Percentiles rank a stretch among this genome's conserved stretches.
Evolutionary conservation across 306 rosid genomes (phyloP).

Genomic region (Crataegus laevigata): DNA sequence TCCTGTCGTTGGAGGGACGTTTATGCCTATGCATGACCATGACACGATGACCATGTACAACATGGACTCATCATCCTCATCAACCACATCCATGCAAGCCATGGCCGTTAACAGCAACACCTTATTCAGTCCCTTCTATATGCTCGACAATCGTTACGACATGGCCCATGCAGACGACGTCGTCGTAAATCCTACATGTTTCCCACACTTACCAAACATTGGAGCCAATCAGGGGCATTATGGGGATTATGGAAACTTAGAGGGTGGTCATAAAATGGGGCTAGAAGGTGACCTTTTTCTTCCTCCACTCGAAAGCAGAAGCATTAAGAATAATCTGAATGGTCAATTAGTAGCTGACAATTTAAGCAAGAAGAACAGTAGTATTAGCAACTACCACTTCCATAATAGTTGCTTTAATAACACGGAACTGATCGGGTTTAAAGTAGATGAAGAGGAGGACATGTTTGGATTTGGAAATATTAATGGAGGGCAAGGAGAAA

Average conservation of each 20-base stretch:
- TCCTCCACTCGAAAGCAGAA: constrained; percentile 54
- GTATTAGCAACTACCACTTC: constrained; percentile 6
- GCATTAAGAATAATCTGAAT: constrained; percentile 26
- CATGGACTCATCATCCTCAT: constrained; percentile 67
- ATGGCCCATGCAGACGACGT: constrained; percentile 27
- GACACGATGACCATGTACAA: constrained; percentile 22
- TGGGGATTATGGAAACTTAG: constrained; percentile 43
- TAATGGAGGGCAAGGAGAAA: constrained; percentile 36
- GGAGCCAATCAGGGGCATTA: constrained; percentile 22
- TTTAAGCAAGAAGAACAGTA: constrained; percentile 20
- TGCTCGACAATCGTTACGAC: constrained; percentile 38
- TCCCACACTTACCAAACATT: constrained; percentile 32
- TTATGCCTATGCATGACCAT: constrained; percentile 31
- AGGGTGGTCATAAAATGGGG: constrained; percentile 32
- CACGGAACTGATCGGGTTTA: constrained; percentile 30
- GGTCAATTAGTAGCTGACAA: constrained; percentile 17
- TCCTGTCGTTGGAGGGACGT: constrained; percentile 12
- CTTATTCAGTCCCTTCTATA: constrained; percentile 39
- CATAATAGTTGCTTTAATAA: constrained; percentile 52
- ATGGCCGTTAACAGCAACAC: constrained; percentile 13
- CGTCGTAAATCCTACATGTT: constrained; percentile 29
- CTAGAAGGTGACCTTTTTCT: constrained; percentile 45
- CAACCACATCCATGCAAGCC: constrained; percentile 47
- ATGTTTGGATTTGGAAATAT: constrained; percentile 47
- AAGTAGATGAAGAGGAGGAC: constrained; percentile 28